A percentile compares a stretch with the other conserved stretches of the same genome.
These are phyloP conservation scores for Sparassis latifolia DNA, from an alignment of 1,284 basidiomycete genomes.

Conservation along the genomic window DNA sequence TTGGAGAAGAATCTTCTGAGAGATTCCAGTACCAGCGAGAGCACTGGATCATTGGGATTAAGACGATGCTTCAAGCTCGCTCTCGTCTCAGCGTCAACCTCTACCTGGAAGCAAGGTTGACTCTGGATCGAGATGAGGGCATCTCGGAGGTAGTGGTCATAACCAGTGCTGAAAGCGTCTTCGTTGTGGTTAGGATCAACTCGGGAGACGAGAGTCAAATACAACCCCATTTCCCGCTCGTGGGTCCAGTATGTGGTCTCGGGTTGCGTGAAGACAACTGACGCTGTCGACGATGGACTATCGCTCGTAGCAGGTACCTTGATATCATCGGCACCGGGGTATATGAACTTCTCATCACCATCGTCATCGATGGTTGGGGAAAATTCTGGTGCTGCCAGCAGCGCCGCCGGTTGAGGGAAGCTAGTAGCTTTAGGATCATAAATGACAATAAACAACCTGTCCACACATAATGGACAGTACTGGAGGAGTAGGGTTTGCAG, in stretches of 20 bases:
- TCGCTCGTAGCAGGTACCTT: constrained; percentile 1
- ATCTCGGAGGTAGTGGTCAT: constrained; percentile 80
- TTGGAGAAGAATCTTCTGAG: constrained; percentile 81
- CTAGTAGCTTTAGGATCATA: constrained; percentile 66
- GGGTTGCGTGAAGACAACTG: constrained; percentile 47
- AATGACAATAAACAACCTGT: constrained; percentile 63
- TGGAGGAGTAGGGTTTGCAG: constrained; percentile 68
- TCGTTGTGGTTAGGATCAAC: constrained; percentile 70
- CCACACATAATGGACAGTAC: constrained; percentile 63
- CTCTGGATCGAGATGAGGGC: constrained; percentile 65
- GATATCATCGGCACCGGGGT: constrained; percentile 43
- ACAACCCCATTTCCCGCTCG: constrained; percentile 77
- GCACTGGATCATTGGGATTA: constrained; percentile 73
- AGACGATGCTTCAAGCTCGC: constrained; percentile 60
- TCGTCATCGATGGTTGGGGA: constrained; percentile 28
- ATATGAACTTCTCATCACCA: constrained; percentile 59
- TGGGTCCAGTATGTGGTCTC: constrained; percentile 71
- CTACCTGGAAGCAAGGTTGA: constrained; percentile 50
- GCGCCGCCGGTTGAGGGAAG: constrained; percentile 57
- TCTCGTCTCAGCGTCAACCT: constrained; percentile 33
- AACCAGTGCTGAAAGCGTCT: constrained; percentile 80
- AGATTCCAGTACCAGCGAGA: constrained; percentile 66
- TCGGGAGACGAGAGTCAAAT: constrained; percentile 72
- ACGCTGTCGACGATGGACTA: constrained; percentile 15
- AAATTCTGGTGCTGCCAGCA: constrained; percentile 18